A percentile compares a stretch with the other conserved stretches of the same genome.
phyloP scores from a whole-genome alignment of 106 monocot genomes.

The Acanthochlamys bracteata region DNA sequence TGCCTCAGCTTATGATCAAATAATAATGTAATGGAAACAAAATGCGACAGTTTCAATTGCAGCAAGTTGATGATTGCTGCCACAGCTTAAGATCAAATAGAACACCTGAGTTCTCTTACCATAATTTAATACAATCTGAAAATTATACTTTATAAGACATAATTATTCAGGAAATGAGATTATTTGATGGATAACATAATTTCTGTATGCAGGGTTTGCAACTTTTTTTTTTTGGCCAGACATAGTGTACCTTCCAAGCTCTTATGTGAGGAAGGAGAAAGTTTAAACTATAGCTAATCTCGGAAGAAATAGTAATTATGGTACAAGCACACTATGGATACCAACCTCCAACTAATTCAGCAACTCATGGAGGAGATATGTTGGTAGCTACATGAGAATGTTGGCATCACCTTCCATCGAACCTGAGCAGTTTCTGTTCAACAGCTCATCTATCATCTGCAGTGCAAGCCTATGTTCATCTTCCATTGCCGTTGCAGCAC shows the following conservation, averaged over 20 bases:
- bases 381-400: constrained; percentile 2
- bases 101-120: no score
- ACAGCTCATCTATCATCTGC: constrained; percentile 84
- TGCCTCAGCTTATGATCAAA: no score
- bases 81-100: not conserved
- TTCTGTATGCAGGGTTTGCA: not conserved
- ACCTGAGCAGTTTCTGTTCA: constrained; percentile 34
- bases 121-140: not conserved
- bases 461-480: constrained; percentile 63
- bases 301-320: not conserved
- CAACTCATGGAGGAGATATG: not conserved
- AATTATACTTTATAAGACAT: not conserved
- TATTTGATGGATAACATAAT: not conserved
- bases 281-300: not conserved
- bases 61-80: not conserved
- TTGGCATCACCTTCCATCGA: not conserved
- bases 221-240: not conserved
- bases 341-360: not conserved
- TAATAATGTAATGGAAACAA: no score
- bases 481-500: constrained; percentile 12
- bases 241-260: not conserved
- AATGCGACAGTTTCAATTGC: not conserved
- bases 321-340: not conserved
- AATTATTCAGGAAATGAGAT: not conserved
- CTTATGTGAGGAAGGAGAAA: no score